These are phyloP conservation scores for Paracoccidioides lutzii DNA, from an alignment of 2,329 filamentous ascomycete genomes.

Conservation along the genomic window DNA sequence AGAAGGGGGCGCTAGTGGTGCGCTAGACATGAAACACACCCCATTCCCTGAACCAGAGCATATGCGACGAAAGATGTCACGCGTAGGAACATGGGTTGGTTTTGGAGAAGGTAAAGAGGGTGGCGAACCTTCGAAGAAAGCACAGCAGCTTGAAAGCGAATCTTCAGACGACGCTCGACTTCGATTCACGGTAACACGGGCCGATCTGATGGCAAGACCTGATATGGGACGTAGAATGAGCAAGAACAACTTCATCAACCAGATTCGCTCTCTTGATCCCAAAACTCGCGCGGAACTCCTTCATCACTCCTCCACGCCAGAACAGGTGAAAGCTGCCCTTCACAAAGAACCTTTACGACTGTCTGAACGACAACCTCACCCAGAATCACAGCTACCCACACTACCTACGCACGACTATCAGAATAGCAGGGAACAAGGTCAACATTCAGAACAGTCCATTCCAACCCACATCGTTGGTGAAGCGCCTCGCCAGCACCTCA, in stretches of 20 bases:
- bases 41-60: constrained; percentile 23
- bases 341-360: constrained; percentile 14
- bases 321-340: constrained; percentile 27
- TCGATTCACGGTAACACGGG: constrained; percentile 47
- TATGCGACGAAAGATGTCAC: constrained; percentile 40
- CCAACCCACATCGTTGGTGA: constrained; percentile 29
- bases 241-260: constrained; percentile 51
- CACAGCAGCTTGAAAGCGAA: constrained; percentile 15
- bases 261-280: constrained; percentile 48
- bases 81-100: constrained; percentile 51
- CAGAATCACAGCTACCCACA: not conserved
- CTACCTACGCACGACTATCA: not conserved
- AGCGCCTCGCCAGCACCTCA: constrained; percentile 25
- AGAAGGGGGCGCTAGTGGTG: constrained; percentile 12
- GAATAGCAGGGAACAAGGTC: constrained; percentile 9
- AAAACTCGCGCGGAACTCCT: constrained; percentile 40
- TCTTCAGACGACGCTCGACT: constrained; percentile 36
- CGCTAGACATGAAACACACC: constrained; percentile 20
- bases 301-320: constrained; percentile 30
- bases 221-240: constrained; percentile 48
- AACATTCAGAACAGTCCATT: constrained; percentile 15
- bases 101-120: constrained; percentile 25
- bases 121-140: constrained; percentile 18
- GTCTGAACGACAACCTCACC: not conserved
- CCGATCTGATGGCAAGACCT: constrained; percentile 21